A percentile compares a stretch with the other conserved stretches of the same genome.
Evolutionary conservation across 306 rosid genomes (phyloP).

Genomic region (Ceratonia siliqua): DNA sequence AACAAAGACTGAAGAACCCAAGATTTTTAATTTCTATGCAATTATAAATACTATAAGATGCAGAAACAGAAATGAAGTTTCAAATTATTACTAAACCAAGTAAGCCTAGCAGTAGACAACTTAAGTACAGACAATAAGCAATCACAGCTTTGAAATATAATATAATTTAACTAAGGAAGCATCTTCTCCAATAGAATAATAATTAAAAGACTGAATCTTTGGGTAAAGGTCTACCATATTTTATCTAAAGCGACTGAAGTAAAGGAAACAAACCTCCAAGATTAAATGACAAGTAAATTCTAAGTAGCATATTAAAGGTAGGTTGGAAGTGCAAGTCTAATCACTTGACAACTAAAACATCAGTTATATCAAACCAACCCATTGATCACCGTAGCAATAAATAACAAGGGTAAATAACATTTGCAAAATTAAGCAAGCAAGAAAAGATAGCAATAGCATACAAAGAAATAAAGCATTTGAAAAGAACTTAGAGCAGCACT

Average conservation of each 20-base stretch:
- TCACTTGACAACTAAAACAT: conserved; percentile 26
- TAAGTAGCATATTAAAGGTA: conserved; percentile 31
- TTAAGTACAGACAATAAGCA: conserved; percentile 37
- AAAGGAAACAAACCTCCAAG: conserved; percentile 13
- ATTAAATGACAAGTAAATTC: conserved; percentile 14
- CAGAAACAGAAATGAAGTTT: conserved; percentile 27
- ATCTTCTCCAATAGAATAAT: conserved; percentile 50
- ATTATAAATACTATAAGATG: conserved; percentile 4
- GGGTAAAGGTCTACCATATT: conserved; percentile 30
- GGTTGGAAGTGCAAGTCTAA: conserved; percentile 16
- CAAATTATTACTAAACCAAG: conserved; percentile 16
- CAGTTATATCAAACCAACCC: conserved; percentile 32
- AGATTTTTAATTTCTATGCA: conserved; percentile 23
- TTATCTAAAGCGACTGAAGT: neutral
- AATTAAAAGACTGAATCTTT: conserved; percentile 32
- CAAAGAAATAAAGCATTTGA: neutral
- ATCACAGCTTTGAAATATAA: conserved; percentile 37
- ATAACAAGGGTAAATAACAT: neutral
- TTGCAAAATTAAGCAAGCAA: neutral
- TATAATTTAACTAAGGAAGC: conserved; percentile 46
- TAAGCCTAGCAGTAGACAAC: conserved; percentile 38
- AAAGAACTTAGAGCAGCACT: conserved; percentile 4
- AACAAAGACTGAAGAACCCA: conserved; percentile 39
- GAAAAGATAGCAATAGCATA: neutral
- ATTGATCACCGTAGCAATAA: neutral